Evolutionary conservation across 2,329 filamentous ascomycete species (phyloP).

Genomic region (Xylaria sp.): DNA sequence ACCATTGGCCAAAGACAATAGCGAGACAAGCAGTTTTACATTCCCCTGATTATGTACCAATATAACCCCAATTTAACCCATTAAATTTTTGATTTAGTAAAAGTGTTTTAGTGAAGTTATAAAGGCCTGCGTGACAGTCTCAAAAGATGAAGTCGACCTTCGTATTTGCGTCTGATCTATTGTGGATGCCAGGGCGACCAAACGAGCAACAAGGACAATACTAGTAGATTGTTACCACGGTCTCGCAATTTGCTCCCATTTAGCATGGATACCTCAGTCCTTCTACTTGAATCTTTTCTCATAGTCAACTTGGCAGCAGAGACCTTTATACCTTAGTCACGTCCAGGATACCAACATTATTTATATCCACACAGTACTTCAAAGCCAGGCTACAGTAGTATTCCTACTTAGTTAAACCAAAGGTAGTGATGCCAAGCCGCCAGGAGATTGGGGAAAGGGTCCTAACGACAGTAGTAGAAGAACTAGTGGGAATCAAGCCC

Average conservation of each 20-base stretch:
- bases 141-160: not conserved
- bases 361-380: not conserved
- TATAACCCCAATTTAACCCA: not conserved
- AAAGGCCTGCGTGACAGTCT: not conserved
- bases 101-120: no score
- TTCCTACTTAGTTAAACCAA: not conserved
- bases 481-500: conserved; percentile 4
- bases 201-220: no score
- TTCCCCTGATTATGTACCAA: not conserved
- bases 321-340: not conserved
- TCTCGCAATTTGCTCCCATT: no score
- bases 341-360: not conserved
- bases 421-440: not conserved
- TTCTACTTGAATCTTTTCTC: no score
- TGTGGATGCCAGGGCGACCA: not conserved
- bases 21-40: not conserved
- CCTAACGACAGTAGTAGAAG: not conserved
- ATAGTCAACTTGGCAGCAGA: no score
- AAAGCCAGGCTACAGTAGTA: not conserved
- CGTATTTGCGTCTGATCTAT: not conserved
- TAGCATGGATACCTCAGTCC: no score
- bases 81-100: not conserved
- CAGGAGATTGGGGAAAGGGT: not conserved
- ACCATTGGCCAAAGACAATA: not conserved
- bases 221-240: no score